Base-by-base conservation (phyloP, 1,139 yeast genomes). In the Candida frijolesensis region DNA sequence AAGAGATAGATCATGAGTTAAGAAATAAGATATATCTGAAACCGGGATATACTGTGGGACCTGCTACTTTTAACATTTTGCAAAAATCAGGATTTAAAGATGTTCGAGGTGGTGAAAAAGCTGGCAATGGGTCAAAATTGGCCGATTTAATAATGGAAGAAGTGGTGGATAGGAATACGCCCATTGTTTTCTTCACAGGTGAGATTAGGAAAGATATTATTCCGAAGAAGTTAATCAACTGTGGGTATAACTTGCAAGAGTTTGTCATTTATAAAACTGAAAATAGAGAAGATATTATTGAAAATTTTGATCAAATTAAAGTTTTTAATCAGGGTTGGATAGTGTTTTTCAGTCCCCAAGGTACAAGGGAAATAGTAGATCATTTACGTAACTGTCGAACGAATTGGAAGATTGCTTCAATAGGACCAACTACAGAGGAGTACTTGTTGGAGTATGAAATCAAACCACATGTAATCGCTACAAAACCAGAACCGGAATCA, bases 311-410 rank as follows among this genome's bases (percentile, higher is more conserved):
- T 7, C 38, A 38, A 4, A 19, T 46, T 41, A 30, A 51, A 51
- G 19, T 29, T 33, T 8, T 27, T 12, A n/a, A 33, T 12, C 18
- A 15, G 14, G 39, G 29, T 6, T 40, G 43, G 96, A 72, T 91
- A 5, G 87, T 91, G 0, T 88, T 94, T 55, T 94, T 92, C 66
- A 89, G 97, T 56, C 96, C 97, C 0, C 96, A 94, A 57, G 97
- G 96, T 0, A 87, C 96, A 0, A 80, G 78, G 41, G 72, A 67
- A 0, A 85, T 89, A 7, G 80, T 88, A 2, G 70, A 78, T 11
- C 72, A 73, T 55, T 57, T 85, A 29, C 30, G 33, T 4, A 68
- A 64, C 42, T 50, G 57, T 2, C 16, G 18, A 11, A 42, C 22
- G 9, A 25, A 57, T 0, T 52, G 56, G 40, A 78, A 76, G 49